phyloP scores from a whole-genome alignment of 768 basidiomycete species.

The Mycena filopes region DNA sequence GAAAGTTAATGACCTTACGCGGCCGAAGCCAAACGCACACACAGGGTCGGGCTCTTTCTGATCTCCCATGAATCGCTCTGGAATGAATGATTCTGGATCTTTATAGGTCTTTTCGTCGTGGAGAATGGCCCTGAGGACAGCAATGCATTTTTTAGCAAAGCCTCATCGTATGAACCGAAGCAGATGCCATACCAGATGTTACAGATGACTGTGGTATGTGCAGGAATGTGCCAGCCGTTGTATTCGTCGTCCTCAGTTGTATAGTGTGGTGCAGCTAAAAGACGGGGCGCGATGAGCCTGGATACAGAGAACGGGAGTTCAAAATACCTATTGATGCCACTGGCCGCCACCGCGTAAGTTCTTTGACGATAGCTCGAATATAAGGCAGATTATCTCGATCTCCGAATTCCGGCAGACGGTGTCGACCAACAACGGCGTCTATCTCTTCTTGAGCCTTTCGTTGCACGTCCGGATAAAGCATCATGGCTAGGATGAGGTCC shows the following conservation, averaged over 20 bases:
- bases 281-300: too few species aligned
- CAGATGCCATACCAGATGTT: not conserved
- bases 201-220: not conserved
- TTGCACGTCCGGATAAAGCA: conserved; percentile 9
- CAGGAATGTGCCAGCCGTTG: not conserved
- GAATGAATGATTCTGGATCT: conserved; percentile 9
- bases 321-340: not conserved
- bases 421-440: not conserved
- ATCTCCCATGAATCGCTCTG: conserved; percentile 7
- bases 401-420: not conserved
- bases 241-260: not conserved
- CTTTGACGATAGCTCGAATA: not conserved
- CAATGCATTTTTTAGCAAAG: too few species aligned
- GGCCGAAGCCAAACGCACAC: conserved; percentile 6
- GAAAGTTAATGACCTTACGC: not conserved
- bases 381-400: not conserved
- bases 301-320: not conserved
- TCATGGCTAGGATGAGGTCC: conserved; percentile 2
- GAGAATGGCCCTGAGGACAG: too few species aligned
- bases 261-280: conserved; percentile 7
- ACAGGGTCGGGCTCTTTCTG: not conserved
- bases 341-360: conserved; percentile 3
- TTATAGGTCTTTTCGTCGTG: too few species aligned
- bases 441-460: not conserved
- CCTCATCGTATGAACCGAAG: too few species aligned